Evolutionary conservation across 2,329 filamentous ascomycete genomes (phyloP).

Genomic region (Talaromyces sp.): DNA sequence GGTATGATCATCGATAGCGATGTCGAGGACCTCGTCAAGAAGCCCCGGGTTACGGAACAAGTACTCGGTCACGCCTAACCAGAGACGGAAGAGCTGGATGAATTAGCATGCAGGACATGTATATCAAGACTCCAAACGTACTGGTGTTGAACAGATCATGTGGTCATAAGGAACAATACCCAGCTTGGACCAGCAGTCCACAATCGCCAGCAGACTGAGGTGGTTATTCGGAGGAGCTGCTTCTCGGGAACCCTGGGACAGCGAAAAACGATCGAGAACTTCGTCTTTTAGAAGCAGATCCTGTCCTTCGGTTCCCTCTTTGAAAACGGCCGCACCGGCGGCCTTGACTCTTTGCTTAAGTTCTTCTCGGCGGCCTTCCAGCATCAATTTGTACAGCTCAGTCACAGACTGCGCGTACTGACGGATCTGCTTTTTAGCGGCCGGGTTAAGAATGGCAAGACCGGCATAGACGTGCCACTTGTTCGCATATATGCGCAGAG

Average conservation of each 20-base stretch:
- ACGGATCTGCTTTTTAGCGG: slow-evolving; percentile 83
- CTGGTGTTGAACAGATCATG: slow-evolving; percentile 97
- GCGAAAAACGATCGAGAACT: slow-evolving; percentile 80
- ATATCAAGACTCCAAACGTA: slow-evolving; percentile 33
- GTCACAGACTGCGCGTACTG: slow-evolving; percentile 93
- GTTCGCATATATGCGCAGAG: slow-evolving; percentile 91
- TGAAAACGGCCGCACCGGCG: slow-evolving; percentile 69
- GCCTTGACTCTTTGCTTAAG: slow-evolving; percentile 69
- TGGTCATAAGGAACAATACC: slow-evolving; percentile 96
- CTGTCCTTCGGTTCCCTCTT: slow-evolving; percentile 45
- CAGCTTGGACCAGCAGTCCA: slow-evolving; percentile 94
- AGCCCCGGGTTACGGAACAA: slow-evolving; percentile 78
- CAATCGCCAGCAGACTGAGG: slow-evolving; percentile 87
- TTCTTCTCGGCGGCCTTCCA: slow-evolving; percentile 72
- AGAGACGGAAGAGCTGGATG: slow-evolving; percentile 74
- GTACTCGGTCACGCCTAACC: slow-evolving; percentile 95
- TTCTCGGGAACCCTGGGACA: slow-evolving; percentile 63
- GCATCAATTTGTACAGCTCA: slow-evolving; percentile 94
- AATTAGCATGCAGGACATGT: neutral
- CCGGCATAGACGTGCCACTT: slow-evolving; percentile 99
- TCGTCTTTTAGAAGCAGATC: slow-evolving; percentile 70
- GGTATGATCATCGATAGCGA: slow-evolving; percentile 80
- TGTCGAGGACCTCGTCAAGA: slow-evolving; percentile 77
- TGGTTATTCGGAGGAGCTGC: slow-evolving; percentile 79
- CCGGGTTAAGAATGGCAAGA: slow-evolving; percentile 91